phyloP scores from a whole-genome alignment of 129 eudicot species.

The Apium graveolens region DNA sequence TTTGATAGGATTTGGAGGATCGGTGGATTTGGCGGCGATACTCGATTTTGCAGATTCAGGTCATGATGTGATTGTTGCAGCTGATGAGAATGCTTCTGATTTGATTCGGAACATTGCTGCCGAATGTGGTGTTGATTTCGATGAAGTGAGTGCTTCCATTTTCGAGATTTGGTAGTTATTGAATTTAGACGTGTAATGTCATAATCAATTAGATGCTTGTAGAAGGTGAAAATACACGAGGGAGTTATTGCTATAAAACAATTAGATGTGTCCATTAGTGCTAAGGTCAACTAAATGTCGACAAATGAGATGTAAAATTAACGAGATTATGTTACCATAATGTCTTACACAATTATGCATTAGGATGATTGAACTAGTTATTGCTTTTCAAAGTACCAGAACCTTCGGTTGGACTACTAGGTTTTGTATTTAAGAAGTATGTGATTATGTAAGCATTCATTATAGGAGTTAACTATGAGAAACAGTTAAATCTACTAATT shows the following conservation, averaged over 20 bases:
- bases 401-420: background rate
- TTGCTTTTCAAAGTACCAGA: background rate
- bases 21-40: constrained; percentile 54
- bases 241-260: too few species aligned
- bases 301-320: background rate
- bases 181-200: background rate
- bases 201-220: background rate
- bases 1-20: constrained; percentile 68
- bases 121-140: constrained; percentile 88
- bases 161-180: background rate
- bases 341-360: background rate
- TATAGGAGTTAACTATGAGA: background rate
- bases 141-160: constrained; percentile 41
- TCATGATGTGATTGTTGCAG: constrained; percentile 77
- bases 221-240: too few species aligned
- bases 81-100: constrained; percentile 80
- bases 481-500: too few species aligned
- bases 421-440: background rate
- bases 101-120: constrained; percentile 76
- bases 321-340: background rate
- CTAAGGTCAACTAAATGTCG: background rate
- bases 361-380: background rate
- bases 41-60: constrained; percentile 87
- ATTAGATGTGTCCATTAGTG: background rate
- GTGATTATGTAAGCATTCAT: background rate